phyloP scores from a whole-genome alignment of 106 monocot species.

The Phalaenopsis equestris region DNA sequence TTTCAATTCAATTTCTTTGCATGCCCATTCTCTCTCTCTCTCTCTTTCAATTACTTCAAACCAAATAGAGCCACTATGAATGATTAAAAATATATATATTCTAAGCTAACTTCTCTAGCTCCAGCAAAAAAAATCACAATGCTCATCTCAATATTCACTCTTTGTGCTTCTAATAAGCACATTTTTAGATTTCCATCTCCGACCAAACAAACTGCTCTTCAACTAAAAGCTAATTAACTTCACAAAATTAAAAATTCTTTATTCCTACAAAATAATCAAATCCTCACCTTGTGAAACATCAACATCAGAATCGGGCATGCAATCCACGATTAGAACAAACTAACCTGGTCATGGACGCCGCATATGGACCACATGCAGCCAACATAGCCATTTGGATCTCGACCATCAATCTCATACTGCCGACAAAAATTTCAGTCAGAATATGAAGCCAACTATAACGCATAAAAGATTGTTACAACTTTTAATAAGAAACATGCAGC shows the following conservation, averaged over 20 bases:
- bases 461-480: not conserved
- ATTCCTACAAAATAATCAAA: not conserved
- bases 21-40: too few species aligned
- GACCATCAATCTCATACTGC: conserved; percentile 88
- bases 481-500: not conserved
- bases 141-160: too few species aligned
- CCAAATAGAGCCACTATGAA: too few species aligned
- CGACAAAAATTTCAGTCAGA: conserved; percentile 12
- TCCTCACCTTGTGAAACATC: not conserved
- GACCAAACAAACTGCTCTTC: not conserved
- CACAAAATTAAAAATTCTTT: not conserved
- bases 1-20: too few species aligned
- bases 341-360: conserved; percentile 94
- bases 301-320: not conserved
- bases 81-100: too few species aligned
- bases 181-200: too few species aligned
- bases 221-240: not conserved
- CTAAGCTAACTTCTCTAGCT: too few species aligned
- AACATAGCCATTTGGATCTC: conserved; percentile 97
- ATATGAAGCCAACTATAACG: not conserved
- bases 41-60: too few species aligned
- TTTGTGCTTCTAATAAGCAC: too few species aligned
- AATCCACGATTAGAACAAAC: not conserved
- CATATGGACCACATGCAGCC: conserved; percentile 99
- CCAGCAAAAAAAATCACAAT: too few species aligned